Evolutionary conservation across 2,329 filamentous ascomycete genomes (phyloP), one percentile per base, ranked within the genome.

Genomic region (Didymella segeticola): DNA sequence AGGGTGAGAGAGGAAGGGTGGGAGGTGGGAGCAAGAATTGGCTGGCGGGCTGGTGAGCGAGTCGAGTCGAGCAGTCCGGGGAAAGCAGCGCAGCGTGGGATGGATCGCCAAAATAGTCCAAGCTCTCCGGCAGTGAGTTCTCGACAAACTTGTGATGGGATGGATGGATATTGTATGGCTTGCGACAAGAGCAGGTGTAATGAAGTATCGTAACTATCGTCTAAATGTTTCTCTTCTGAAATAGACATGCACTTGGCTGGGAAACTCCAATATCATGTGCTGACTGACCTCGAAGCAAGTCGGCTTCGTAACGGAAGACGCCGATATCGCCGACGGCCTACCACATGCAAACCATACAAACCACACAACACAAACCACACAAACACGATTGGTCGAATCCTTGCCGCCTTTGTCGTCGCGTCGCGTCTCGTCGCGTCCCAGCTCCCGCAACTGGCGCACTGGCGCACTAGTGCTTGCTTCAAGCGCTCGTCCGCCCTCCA

Each of bases 11-110:
- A 43, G 47, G 50, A 20, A 50, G 48, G 52, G 43, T 36, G 38
- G 49, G 37, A 42, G 19, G 27, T 29, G 43, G 47, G 45, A 50
- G 52, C 58, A 52, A 56, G 55, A 57, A 51, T 47, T 56, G 53
- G 55, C 47, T 57, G 57, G 62, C 55, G 47, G 46, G 38, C 49
- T 31, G 22, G 34, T 47, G 53, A 56, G 43, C 56, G 50, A 51
- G 39, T 51, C 43, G 47, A 56, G 46, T 60, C 61, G 64, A 62
- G n/a, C n/a, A 37, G 17, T 63, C 67, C 66, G 68, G 67, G 63
- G 67, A 70, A 69, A 25, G 56, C 43, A 58, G 54, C 62, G 67
- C 67, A 58, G 57, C 63, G 70, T 68, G 67, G 67, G 68, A 70
- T 65, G 63, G 25, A 49, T 50, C 26, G 43, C 52, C 41, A 19